Base-by-base conservation (phyloP, 805 yeast genomes). In the Candida railenensis region DNA sequence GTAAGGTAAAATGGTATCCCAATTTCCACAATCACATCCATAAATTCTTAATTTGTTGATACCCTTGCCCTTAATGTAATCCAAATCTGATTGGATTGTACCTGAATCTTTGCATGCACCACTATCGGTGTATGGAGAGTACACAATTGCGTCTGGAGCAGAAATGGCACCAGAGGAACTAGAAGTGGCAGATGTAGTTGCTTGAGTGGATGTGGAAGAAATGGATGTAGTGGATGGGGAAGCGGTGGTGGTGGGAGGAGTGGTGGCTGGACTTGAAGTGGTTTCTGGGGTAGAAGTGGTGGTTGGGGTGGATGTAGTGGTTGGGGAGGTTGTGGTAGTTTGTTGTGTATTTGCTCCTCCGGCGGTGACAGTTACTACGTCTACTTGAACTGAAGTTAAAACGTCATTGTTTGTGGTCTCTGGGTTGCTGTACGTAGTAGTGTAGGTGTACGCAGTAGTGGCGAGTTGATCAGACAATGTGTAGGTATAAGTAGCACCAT, bases 1-100 rank as follows among this genome's bases (percentile, higher is more conserved):
- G 34, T 74, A 76, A 42, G 94, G 88, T 55, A 81, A 74, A 34
- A 89, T 81, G 2, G 85, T 81, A 25, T 75, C 59, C 42, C 87
- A 66, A 21, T 86, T 79, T 62, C 79, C 74, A 71, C 97, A 91
- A 65, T 91, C 97, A 48, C 88, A 85, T 55, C 96, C 96, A 62
- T 91, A 91, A 44, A 89, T 63, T 71, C 97, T 82, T 45, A 91
- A 69, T 44, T 77, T 77, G 34, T 67, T 61, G 56, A 90, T 83
- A 46, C 89, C 87, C 59, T 80, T 82, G 46, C 77, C 62, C 21
- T 66, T 59, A 56, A 91, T 87, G 49, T 68, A 57, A 25, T 69
- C 53, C 48, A 91, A 71, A 64, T 91, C 97, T 19, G 68, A 50
- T 41, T 63, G 48, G 38, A 91, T 87, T 12, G 77, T 61, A 46